Conservation (phyloP, 768 basidiomycete genomes). For the Antrodiella citrinella region DNA sequence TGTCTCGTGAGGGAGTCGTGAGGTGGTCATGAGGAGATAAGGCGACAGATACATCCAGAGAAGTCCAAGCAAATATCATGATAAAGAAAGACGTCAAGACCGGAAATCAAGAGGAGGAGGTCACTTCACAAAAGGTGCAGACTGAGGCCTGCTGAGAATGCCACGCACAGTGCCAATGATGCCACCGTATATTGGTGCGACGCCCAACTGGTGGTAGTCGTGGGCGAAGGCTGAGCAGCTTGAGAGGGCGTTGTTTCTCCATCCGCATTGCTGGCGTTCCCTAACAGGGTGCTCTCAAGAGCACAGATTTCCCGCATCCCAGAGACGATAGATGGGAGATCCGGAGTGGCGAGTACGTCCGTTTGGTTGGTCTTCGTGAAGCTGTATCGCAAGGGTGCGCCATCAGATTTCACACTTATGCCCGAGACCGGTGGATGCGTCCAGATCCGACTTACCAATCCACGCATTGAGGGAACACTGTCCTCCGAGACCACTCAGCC, state of each 20-base stretch:
- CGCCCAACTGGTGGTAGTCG: neutral
- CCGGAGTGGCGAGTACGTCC: slow-evolving; percentile 35
- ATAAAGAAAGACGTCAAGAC: no score
- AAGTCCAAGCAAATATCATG: neutral
- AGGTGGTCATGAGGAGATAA: neutral
- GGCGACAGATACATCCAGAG: neutral
- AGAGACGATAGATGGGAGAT: slow-evolving; percentile 40
- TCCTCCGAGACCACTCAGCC: neutral
- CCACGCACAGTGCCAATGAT: neutral
- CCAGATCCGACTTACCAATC: slow-evolving; percentile 39
- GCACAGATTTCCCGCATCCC: slow-evolving; percentile 48
- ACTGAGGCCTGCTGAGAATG: neutral
- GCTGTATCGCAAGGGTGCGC: slow-evolving; percentile 20
- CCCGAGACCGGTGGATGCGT: neutral
- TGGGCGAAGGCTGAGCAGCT: neutral
- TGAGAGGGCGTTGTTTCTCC: slow-evolving; percentile 31
- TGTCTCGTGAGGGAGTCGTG: neutral
- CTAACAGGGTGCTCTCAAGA: slow-evolving; percentile 42
- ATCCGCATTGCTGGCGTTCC: slow-evolving; percentile 38
- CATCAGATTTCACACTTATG: neutral
- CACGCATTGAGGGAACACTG: slow-evolving; percentile 53
- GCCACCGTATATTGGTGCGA: neutral
- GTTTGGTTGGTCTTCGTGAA: slow-evolving; percentile 54
- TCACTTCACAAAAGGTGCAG: neutral
- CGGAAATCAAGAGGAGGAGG: no score